A percentile compares a stretch with the other conserved stretches of the same genome.
Conservation (phyloP, 139 green algal species). For the Chloropicon primus region DNA sequence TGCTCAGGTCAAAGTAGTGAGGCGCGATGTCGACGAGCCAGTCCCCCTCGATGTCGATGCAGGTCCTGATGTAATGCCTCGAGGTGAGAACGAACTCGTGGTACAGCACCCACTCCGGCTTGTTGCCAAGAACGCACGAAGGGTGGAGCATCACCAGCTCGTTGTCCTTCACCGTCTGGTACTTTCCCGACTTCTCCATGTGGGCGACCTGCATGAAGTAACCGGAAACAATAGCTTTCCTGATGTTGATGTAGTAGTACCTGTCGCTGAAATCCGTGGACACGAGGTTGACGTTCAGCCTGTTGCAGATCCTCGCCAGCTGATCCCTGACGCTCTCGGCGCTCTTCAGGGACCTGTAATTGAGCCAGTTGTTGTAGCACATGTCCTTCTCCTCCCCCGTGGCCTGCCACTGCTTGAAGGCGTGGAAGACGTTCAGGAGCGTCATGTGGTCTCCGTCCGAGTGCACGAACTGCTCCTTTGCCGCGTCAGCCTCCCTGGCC, state of each 20-base stretch:
- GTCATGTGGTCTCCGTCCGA: conserved; percentile 79
- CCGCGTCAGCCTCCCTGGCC: conserved; percentile 76
- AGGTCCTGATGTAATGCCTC: conserved; percentile 93
- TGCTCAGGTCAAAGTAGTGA: conserved; percentile 95
- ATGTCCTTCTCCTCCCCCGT: conserved; percentile 39
- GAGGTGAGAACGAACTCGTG: conserved; percentile 98
- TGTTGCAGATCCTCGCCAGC: conserved; percentile 47
- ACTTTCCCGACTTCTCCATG: conserved; percentile 73
- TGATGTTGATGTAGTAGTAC: conserved; percentile 95
- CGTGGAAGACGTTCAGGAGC: conserved; percentile 96
- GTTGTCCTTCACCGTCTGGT: conserved; percentile 99
- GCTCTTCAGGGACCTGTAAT: conserved; percentile 73
- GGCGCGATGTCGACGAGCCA: conserved; percentile 90
- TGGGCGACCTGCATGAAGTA: conserved; percentile 99
- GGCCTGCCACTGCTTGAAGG: conserved; percentile 70
- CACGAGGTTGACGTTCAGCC: conserved; percentile 46
- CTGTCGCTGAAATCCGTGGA: conserved; percentile 70
- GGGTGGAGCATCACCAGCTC: conserved; percentile 43
- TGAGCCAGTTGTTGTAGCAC: conserved; percentile 96
- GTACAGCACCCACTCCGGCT: conserved; percentile 97
- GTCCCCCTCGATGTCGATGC: conserved; percentile 82
- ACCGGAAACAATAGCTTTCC: conserved; percentile 79
- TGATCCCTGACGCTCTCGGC: conserved; percentile 90
- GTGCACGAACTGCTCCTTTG: conserved; percentile 1
- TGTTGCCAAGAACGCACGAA: conserved; percentile 39